Conservation (phyloP, 176 grass and related monocot genomes). For the Carex cristatella region DNA sequence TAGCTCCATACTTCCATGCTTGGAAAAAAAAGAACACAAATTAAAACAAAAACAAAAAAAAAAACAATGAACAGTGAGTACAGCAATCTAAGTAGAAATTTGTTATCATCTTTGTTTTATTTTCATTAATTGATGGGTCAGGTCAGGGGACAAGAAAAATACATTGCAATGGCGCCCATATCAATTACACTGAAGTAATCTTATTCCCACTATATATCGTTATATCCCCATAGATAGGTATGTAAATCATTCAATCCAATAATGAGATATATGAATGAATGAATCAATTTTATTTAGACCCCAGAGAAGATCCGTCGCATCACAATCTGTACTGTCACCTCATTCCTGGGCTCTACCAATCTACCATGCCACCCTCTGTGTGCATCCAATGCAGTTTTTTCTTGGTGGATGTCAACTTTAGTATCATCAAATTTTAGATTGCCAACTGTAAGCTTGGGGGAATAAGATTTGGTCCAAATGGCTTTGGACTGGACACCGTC, state of each 20-base stretch:
- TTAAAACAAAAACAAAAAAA: not conserved
- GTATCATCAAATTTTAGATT: not conserved
- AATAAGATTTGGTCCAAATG: no score
- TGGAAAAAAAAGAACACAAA: not conserved
- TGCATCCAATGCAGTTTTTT: not conserved
- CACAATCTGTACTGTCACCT: constrained; percentile 24
- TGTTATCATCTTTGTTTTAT: not conserved
- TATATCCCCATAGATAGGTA: not conserved
- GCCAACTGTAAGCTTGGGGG: no score
- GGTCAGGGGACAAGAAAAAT: not conserved
- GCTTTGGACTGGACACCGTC: no score
- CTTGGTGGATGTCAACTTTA: not conserved
- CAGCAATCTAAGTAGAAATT: not conserved
- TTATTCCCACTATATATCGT: not conserved
- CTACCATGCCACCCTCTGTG: not conserved
- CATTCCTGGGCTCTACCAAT: not conserved
- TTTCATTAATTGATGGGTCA: not conserved
- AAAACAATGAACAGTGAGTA: not conserved
- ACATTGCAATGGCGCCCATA: not conserved
- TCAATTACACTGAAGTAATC: not conserved
- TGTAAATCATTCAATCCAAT: not conserved
- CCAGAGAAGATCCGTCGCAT: constrained; percentile 15
- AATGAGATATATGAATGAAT: not conserved
- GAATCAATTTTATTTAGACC: not conserved
- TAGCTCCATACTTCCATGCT: not conserved